Conservation (phyloP, 2,329 filamentous ascomycete genomes). For the Emergomyces orientalis region DNA sequence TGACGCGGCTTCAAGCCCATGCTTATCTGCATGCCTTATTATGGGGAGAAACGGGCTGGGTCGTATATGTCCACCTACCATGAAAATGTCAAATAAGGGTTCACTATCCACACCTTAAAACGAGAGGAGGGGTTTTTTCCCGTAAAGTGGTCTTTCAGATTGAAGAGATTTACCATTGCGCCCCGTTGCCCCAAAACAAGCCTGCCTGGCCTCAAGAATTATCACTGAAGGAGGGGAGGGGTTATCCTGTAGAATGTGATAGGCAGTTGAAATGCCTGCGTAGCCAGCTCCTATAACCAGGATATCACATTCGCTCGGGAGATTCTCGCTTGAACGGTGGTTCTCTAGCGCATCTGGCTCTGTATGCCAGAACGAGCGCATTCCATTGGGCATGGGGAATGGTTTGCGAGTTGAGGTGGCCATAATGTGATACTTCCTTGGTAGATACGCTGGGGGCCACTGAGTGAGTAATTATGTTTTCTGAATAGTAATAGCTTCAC, state of each 20-base stretch:
- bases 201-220: slow-evolving; percentile 34
- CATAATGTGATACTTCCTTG: neutral
- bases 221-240: slow-evolving; percentile 24
- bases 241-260: slow-evolving; percentile 31
- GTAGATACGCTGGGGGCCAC: neutral
- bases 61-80: slow-evolving; percentile 33
- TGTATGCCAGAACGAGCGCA: slow-evolving; percentile 35
- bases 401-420: neutral
- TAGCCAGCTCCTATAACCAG: slow-evolving; percentile 43
- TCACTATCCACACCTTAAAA: neutral
- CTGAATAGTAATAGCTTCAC: neutral
- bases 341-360: slow-evolving; percentile 34
- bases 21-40: slow-evolving; percentile 22
- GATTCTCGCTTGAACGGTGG: slow-evolving; percentile 29
- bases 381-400: neutral
- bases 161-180: slow-evolving; percentile 31
- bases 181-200: slow-evolving; percentile 38
- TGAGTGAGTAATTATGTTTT: neutral
- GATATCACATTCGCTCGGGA: slow-evolving; percentile 38
- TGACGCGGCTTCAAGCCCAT: slow-evolving; percentile 29
- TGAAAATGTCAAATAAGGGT: neutral
- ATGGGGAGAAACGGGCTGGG: slow-evolving; percentile 36
- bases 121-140: neutral
- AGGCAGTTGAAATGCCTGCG: slow-evolving; percentile 37
- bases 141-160: neutral